These are phyloP conservation scores for Golubevia pallescens DNA, from an alignment of 1,284 basidiomycete genomes.

Conservation along the genomic window DNA sequence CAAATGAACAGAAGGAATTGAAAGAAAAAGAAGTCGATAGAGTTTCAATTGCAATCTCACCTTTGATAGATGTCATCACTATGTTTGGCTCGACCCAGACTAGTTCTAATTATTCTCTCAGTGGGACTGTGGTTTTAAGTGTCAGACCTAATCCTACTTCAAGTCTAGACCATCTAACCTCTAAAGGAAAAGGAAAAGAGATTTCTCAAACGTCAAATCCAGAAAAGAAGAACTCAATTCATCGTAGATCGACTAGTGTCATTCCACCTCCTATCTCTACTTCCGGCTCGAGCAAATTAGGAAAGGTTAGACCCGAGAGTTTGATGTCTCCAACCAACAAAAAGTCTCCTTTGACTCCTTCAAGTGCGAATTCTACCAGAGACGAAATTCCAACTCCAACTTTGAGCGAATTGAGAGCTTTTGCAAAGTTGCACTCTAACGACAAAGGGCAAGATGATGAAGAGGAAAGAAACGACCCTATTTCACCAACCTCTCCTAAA, in stretches of 20 bases:
- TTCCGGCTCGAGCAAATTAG: neutral
- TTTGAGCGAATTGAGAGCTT: neutral
- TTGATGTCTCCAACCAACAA: too few relatives aligned
- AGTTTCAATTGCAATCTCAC: slow-evolving; percentile 6
- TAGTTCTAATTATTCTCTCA: slow-evolving; percentile 47
- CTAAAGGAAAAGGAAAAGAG: neutral
- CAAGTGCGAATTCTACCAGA: neutral
- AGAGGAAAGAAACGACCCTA: too few relatives aligned
- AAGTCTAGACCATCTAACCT: too few relatives aligned
- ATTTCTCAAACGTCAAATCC: neutral
- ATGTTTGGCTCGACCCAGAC: slow-evolving; percentile 63
- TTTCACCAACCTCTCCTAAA: too few relatives aligned
- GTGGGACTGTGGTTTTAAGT: slow-evolving; percentile 5
- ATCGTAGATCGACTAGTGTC: too few relatives aligned
- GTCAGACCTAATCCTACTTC: too few relatives aligned
- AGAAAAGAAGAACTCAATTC: too few relatives aligned
- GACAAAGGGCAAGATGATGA: too few relatives aligned
- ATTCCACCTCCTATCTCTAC: slow-evolving; percentile 1
- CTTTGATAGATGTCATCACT: slow-evolving; percentile 36
- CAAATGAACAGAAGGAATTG: too few relatives aligned
- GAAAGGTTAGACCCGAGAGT: too few relatives aligned
- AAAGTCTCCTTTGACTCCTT: neutral
- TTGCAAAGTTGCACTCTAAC: neutral
- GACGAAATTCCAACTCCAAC: neutral
- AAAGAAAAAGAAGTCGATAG: too few relatives aligned